Conservation (phyloP, 2,329 filamentous ascomycete species). For the Setomelanomma holmii region DNA sequence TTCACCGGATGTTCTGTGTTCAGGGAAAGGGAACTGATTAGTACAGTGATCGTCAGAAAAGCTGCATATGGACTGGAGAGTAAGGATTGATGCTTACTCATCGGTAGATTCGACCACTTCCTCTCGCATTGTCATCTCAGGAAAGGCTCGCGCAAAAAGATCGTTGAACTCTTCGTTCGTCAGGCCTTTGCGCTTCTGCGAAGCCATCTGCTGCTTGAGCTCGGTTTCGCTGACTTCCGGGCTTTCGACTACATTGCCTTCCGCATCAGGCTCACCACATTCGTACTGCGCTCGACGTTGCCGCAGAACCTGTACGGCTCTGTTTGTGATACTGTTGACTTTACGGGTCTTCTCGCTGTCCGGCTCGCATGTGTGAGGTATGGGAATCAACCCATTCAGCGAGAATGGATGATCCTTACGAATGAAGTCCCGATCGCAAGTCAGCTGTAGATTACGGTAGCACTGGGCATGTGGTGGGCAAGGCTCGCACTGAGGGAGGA, state of each 20-base stretch:
- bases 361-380: constrained; percentile 91
- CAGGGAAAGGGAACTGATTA: constrained; percentile 82
- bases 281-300: constrained; percentile 88
- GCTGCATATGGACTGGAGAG: constrained; percentile 28
- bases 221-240: constrained; percentile 73
- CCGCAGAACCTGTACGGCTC: constrained; percentile 84
- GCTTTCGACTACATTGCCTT: constrained; percentile 65
- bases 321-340: constrained; percentile 86
- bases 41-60: constrained; percentile 58
- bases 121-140: constrained; percentile 70
- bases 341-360: constrained; percentile 91
- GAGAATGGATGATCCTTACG: constrained; percentile 84
- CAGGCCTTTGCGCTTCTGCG: constrained; percentile 82
- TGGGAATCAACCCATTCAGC: constrained; percentile 78
- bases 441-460: constrained; percentile 76
- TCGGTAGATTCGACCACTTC: constrained; percentile 65
- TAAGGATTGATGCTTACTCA: constrained; percentile 59
- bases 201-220: constrained; percentile 77
- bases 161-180: constrained; percentile 90
- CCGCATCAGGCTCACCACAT: constrained; percentile 76
- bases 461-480: constrained; percentile 93
- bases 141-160: constrained; percentile 77
- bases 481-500: constrained; percentile 84
- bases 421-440: constrained; percentile 87
- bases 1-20: constrained; percentile 74